A percentile compares a stretch with the other conserved stretches of the same genome.
Evolutionary conservation across 257 asterid species (phyloP).

Genomic region (Primulina tabacum): DNA sequence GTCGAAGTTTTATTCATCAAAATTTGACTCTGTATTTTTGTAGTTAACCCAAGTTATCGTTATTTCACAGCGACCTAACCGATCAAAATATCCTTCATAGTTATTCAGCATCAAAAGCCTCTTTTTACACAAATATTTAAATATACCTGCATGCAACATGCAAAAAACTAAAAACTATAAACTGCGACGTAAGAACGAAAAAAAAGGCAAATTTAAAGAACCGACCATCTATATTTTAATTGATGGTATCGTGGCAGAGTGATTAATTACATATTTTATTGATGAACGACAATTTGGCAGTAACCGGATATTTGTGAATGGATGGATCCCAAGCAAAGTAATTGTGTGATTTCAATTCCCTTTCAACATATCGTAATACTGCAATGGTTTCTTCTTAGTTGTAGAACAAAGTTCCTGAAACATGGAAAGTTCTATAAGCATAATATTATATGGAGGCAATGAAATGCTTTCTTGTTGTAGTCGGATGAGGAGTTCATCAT

Average conservation of each 20-base stretch:
- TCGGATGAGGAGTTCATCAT: background rate
- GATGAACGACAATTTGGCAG: background rate
- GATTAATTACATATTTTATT: background rate
- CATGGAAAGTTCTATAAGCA: conserved; percentile 13
- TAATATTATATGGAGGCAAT: background rate
- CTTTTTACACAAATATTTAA: too few species aligned
- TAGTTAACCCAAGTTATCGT: background rate
- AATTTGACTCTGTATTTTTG: background rate
- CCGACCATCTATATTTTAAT: background rate
- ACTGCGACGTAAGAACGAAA: background rate
- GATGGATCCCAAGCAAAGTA: background rate
- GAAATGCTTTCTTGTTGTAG: background rate
- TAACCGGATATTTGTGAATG: background rate
- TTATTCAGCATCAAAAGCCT: background rate
- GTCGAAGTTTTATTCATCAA: too few species aligned
- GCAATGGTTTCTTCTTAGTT: conserved; percentile 72
- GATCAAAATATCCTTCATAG: background rate
- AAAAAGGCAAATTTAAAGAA: too few species aligned
- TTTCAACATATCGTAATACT: conserved; percentile 66
- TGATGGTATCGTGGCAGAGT: background rate
- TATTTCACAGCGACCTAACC: background rate
- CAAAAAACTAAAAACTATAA: too few species aligned
- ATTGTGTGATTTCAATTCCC: conserved; percentile 41
- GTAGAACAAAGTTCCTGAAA: conserved; percentile 66
- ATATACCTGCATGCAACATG: background rate